phyloP scores from a whole-genome alignment of 441 rosid genomes.

The Melastoma candidum region DNA sequence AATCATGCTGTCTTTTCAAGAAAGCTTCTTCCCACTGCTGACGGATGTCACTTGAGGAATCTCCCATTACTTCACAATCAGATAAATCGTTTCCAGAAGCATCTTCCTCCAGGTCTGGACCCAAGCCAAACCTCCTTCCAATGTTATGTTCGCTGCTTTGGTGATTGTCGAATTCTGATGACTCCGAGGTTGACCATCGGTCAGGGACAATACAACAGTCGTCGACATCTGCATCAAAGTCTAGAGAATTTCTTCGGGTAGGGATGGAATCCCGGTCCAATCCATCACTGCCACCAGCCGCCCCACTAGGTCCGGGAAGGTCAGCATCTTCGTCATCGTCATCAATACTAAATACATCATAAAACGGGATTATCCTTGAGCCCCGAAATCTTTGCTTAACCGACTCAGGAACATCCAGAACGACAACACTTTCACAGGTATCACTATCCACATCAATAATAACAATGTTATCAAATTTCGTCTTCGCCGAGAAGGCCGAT shows the following conservation, averaged over 20 bases:
- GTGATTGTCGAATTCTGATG: slow-evolving; percentile 34
- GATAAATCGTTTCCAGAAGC: slow-evolving; percentile 43
- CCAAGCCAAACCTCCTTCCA: slow-evolving; percentile 39
- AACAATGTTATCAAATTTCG: slow-evolving; percentile 34
- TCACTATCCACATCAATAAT: slow-evolving; percentile 55
- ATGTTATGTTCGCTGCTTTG: slow-evolving; percentile 16
- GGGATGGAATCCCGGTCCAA: slow-evolving; percentile 25
- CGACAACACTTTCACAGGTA: slow-evolving; percentile 32
- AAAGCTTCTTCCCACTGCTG: slow-evolving; percentile 59
- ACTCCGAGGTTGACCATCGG: slow-evolving; percentile 24
- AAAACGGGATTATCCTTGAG: slow-evolving; percentile 22
- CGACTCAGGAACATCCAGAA: slow-evolving; percentile 49
- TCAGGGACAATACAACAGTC: slow-evolving; percentile 35
- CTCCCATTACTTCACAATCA: slow-evolving; percentile 74
- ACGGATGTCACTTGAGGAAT: slow-evolving; percentile 34
- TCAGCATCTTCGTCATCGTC: slow-evolving; percentile 38
- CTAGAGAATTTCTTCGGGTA: slow-evolving; percentile 24
- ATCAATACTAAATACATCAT: slow-evolving; percentile 46
- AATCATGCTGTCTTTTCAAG: slow-evolving; percentile 27
- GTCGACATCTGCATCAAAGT: slow-evolving; percentile 23
- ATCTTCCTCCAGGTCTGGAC: slow-evolving; percentile 29
- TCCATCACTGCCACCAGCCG: slow-evolving; percentile 13
- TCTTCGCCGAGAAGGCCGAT: slow-evolving; percentile 29
- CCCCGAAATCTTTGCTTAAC: slow-evolving; percentile 23
- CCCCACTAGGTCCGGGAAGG: slow-evolving; percentile 21